Percentiles rank a stretch among this genome's conserved stretches.
These are phyloP conservation scores for Boletus eberwhitei DNA, from an alignment of 768 basidiomycete genomes.

Conservation along the genomic window DNA sequence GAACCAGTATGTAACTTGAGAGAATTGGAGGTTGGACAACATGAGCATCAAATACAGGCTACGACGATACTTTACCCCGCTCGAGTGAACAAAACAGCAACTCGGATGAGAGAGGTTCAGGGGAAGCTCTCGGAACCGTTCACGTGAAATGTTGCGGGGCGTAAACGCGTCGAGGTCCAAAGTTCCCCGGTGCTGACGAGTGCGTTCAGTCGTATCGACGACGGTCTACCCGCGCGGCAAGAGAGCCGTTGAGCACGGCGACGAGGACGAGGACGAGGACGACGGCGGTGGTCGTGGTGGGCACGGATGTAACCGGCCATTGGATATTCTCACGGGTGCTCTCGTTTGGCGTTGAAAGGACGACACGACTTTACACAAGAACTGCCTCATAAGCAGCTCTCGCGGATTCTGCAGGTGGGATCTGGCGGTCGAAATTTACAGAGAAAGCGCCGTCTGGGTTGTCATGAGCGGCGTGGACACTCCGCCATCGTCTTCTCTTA, in stretches of 20 bases:
- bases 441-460: conserved; percentile 20
- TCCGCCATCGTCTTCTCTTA: conserved; percentile 29
- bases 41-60: neutral
- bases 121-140: neutral
- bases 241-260: neutral
- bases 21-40: neutral
- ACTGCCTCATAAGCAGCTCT: conserved; percentile 20
- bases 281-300: neutral
- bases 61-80: neutral
- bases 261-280: neutral
- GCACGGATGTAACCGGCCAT: conserved; percentile 12
- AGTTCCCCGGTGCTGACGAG: neutral
- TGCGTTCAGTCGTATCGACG: too few species aligned
- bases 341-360: conserved; percentile 24
- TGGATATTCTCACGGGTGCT: conserved; percentile 20
- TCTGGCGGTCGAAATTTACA: conserved; percentile 18
- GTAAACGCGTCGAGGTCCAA: neutral
- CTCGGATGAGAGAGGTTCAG: neutral
- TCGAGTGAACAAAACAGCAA: neutral
- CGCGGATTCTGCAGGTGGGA: conserved; percentile 20
- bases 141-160: neutral
- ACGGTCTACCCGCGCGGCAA: neutral
- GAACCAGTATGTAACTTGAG: neutral
- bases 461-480: conserved; percentile 45
- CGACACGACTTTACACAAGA: conserved; percentile 16